These are phyloP conservation scores for Saitozyma podzolica DNA, from an alignment of 768 basidiomycete species.

Conservation along the genomic window DNA sequence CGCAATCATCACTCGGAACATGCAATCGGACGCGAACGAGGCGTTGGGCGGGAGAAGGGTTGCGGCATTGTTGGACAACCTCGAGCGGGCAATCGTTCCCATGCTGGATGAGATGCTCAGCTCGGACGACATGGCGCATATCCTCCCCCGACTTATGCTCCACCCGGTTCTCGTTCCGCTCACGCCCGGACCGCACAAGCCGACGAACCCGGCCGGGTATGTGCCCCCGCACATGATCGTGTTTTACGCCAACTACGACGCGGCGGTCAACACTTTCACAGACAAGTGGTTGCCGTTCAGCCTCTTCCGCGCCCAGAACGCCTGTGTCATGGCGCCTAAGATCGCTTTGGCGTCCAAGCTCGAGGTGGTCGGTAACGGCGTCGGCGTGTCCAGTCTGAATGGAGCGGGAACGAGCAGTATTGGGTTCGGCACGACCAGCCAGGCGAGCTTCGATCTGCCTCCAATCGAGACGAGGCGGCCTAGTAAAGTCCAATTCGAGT, in stretches of 20 bases:
- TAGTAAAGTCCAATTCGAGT: constrained; percentile 51
- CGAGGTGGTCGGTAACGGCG: constrained; percentile 1
- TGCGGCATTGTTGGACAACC: constrained; percentile 23
- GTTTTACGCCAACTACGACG: constrained; percentile 50
- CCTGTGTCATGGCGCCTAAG: constrained; percentile 45
- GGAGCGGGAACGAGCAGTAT: constrained; percentile 2
- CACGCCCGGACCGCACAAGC: constrained; percentile 25
- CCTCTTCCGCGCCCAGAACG: constrained; percentile 51
- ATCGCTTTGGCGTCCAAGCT: constrained; percentile 19
- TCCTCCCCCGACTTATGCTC: constrained; percentile 46
- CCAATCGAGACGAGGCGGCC: constrained; percentile 29
- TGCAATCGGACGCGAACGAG: constrained; percentile 11
- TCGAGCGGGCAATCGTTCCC: constrained; percentile 49
- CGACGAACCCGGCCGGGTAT: constrained; percentile 14
- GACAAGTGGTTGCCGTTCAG: constrained; percentile 52
- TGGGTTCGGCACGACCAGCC: background rate
- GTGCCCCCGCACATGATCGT: constrained; percentile 49
- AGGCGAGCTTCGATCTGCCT: background rate
- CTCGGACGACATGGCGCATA: constrained; percentile 43
- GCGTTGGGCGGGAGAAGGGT: constrained; percentile 20
- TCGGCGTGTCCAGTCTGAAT: background rate
- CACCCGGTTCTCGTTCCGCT: constrained; percentile 50
- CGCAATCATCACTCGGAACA: constrained; percentile 38
- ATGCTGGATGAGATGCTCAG: constrained; percentile 49
- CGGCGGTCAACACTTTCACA: constrained; percentile 49